Conservation (phyloP, 2,329 filamentous ascomycete species). For the Mycosphaerella arachidis region DNA sequence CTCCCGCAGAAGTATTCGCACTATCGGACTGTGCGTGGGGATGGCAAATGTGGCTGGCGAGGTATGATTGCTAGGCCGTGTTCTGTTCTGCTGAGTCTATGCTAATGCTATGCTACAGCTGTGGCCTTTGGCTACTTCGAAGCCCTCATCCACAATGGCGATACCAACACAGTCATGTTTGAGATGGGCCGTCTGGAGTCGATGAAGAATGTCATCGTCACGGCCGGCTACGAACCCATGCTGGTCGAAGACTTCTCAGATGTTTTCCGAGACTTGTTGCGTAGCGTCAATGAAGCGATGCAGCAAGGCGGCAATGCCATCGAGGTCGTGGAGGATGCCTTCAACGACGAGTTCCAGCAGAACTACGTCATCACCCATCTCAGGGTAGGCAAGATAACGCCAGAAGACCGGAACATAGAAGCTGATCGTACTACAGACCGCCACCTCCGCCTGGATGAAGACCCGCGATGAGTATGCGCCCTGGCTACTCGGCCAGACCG, state of each 20-base stretch:
- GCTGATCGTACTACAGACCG: conserved; percentile 50
- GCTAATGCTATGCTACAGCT: conserved; percentile 52
- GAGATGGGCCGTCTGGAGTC: conserved; percentile 70
- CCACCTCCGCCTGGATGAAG: conserved; percentile 82
- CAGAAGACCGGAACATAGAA: too few species aligned
- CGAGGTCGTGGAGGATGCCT: conserved; percentile 42
- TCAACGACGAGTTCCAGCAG: conserved; percentile 67
- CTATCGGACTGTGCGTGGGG: conserved; percentile 81
- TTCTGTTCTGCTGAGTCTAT: conserved; percentile 5
- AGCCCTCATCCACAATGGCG: conserved; percentile 65
- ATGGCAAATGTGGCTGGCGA: conserved; percentile 97
- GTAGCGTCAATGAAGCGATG: conserved; percentile 53
- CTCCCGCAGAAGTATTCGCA: conserved; percentile 80
- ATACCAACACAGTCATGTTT: conserved; percentile 59
- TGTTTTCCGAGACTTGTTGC: conserved; percentile 65
- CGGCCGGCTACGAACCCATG: conserved; percentile 63
- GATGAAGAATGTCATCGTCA: conserved; percentile 65
- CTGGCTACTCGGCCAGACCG: conserved; percentile 60
- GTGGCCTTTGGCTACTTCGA: conserved; percentile 94
- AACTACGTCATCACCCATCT: conserved; percentile 81
- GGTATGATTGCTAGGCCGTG: conserved; percentile 55
- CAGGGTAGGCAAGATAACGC: conserved; percentile 43
- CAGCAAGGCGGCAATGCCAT: conserved; percentile 53
- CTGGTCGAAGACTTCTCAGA: conserved; percentile 81
- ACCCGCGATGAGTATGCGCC: conserved; percentile 65